Conservation (phyloP, 352 stramenopile species). For the Phytophthora litchii region DNA sequence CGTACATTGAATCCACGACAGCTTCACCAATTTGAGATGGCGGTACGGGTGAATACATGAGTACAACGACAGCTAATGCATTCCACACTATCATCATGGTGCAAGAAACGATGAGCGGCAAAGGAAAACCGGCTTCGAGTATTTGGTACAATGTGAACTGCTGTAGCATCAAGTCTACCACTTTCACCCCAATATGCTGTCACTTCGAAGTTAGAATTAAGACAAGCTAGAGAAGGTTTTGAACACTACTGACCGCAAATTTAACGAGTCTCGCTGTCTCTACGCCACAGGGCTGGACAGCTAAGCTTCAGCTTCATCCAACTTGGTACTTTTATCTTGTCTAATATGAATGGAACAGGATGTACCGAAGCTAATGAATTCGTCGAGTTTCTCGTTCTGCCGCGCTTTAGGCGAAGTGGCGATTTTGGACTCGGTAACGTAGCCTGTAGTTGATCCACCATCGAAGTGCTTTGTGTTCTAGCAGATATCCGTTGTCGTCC, state of each 20-base stretch:
- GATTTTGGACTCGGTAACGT: no score
- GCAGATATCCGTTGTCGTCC: background rate
- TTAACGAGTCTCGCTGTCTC: slow-evolving; percentile 19
- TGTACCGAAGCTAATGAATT: slow-evolving; percentile 15
- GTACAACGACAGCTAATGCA: slow-evolving; percentile 14
- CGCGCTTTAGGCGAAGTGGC: background rate
- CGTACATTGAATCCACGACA: slow-evolving; percentile 30
- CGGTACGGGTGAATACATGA: slow-evolving; percentile 16
- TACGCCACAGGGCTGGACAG: slow-evolving; percentile 1
- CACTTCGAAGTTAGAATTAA: slow-evolving; percentile 2
- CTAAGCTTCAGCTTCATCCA: background rate
- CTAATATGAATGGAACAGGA: background rate
- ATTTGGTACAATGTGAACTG: slow-evolving; percentile 25
- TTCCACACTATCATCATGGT: slow-evolving; percentile 35
- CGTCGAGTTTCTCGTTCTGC: slow-evolving; percentile 4
- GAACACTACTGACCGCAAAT: slow-evolving; percentile 11
- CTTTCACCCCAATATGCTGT: slow-evolving; percentile 26
- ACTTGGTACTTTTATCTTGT: background rate
- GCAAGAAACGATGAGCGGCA: slow-evolving; percentile 24
- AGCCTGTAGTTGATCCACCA: background rate
- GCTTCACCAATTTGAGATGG: slow-evolving; percentile 27
- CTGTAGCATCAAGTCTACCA: slow-evolving; percentile 27
- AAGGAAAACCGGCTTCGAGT: slow-evolving; percentile 26
- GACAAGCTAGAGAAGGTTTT: no score
- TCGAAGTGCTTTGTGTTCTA: slow-evolving; percentile 1